phyloP scores from a whole-genome alignment of 371 early-diverging fungal species.

The Coemansia sp. region DNA sequence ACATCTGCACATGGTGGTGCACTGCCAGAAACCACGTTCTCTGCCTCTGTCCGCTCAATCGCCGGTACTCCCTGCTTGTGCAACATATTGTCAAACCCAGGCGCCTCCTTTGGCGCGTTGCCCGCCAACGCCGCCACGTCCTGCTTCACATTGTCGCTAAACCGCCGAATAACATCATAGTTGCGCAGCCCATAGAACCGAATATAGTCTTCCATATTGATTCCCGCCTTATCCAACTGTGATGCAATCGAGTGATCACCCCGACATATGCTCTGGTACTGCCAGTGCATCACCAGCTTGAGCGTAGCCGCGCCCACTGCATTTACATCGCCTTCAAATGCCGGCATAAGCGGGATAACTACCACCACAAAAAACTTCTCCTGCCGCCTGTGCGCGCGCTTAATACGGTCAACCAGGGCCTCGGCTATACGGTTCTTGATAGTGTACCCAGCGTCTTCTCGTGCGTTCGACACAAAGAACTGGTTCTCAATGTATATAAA shows the following conservation, averaged over 20 bases:
- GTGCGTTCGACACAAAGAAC: slow-evolving; percentile 79
- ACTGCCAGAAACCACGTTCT: neutral
- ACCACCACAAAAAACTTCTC: slow-evolving; percentile 84
- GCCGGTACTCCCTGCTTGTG: slow-evolving; percentile 23
- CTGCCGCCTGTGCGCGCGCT: slow-evolving; percentile 67
- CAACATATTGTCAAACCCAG: slow-evolving; percentile 28
- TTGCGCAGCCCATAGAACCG: slow-evolving; percentile 74
- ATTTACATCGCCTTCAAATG: slow-evolving; percentile 81
- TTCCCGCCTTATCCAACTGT: slow-evolving; percentile 63
- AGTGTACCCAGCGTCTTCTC: slow-evolving; percentile 60
- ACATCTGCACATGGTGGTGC: neutral
- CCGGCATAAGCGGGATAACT: slow-evolving; percentile 90
- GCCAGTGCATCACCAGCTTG: slow-evolving; percentile 81
- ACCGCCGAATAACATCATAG: slow-evolving; percentile 58
- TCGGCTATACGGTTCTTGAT: slow-evolving; percentile 76
- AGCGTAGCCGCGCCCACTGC: slow-evolving; percentile 76
- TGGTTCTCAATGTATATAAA: slow-evolving; percentile 96
- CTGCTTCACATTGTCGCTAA: slow-evolving; percentile 32
- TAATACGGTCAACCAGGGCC: slow-evolving; percentile 78
- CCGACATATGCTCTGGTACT: slow-evolving; percentile 78
- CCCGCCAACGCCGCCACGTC: slow-evolving; percentile 22
- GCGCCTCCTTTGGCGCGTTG: slow-evolving; percentile 36
- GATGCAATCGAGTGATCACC: slow-evolving; percentile 71
- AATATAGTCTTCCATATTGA: slow-evolving; percentile 71
- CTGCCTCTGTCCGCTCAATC: slow-evolving; percentile 14